A percentile compares a stretch with the other conserved stretches of the same genome.
phyloP scores from a whole-genome alignment of 2,329 filamentous ascomycete genomes.

The Penicillium sp. region DNA sequence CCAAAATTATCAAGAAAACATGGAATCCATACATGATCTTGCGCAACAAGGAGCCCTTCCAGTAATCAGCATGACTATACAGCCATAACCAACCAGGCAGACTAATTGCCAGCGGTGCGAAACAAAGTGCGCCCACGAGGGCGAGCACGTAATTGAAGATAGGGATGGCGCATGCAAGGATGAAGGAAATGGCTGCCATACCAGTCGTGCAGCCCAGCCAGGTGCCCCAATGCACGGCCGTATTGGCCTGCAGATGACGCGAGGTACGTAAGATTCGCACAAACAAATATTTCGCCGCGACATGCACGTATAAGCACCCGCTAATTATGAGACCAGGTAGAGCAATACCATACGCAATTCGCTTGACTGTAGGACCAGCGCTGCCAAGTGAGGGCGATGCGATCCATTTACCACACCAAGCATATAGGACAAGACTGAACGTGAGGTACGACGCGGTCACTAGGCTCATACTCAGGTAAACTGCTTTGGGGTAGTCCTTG shows the following conservation, averaged over 20 bases:
- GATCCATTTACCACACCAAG: conserved; percentile 63
- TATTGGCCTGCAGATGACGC: conserved; percentile 54
- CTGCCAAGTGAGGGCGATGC: conserved; percentile 63
- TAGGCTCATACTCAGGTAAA: conserved; percentile 60
- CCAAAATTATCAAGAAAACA: conserved; percentile 45
- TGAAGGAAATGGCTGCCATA: conserved; percentile 48
- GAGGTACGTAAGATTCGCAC: conserved; percentile 56
- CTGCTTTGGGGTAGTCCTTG: conserved; percentile 60
- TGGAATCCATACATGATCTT: conserved; percentile 45
- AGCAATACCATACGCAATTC: conserved; percentile 62
- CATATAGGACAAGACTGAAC: conserved; percentile 62
- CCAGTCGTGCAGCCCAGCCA: conserved; percentile 52
- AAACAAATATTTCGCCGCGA: conserved; percentile 57
- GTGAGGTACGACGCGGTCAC: conserved; percentile 60
- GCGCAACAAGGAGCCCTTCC: conserved; percentile 35
- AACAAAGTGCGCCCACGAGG: conserved; percentile 52
- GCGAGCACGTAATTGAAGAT: conserved; percentile 57
- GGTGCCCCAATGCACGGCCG: conserved; percentile 51
- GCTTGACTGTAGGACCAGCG: conserved; percentile 61
- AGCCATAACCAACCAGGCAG: conserved; percentile 55
- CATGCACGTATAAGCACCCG: conserved; percentile 47
- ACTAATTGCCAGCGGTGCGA: conserved; percentile 52
- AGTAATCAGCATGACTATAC: conserved; percentile 48
- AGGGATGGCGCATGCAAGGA: conserved; percentile 56
- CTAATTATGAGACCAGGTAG: conserved; percentile 57